A percentile compares a stretch with the other conserved stretches of the same genome.
These are phyloP conservation scores for Salvia rosmarinus DNA, from an alignment of 257 asterid species.

Conservation along the genomic window DNA sequence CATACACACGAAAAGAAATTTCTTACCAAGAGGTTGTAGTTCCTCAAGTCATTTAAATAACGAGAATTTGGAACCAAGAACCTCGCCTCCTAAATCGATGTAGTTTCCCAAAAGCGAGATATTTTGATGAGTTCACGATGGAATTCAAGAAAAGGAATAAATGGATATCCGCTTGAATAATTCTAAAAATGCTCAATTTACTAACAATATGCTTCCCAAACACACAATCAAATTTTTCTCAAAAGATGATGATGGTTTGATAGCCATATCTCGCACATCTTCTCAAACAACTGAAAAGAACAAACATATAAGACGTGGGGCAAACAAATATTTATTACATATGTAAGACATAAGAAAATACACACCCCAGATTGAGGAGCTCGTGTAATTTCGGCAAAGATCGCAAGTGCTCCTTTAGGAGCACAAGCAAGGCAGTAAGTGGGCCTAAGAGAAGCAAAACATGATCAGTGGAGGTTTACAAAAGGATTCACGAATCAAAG, in stretches of 20 bases:
- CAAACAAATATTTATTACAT: slow-evolving; percentile 23
- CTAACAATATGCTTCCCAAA: slow-evolving; percentile 76
- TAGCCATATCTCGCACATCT: slow-evolving; percentile 68
- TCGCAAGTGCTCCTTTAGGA: slow-evolving; percentile 79
- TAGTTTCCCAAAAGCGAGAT: slow-evolving; percentile 74
- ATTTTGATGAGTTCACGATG: slow-evolving; percentile 55
- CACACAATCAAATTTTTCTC: slow-evolving; percentile 65
- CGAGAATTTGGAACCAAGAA: slow-evolving; percentile 72
- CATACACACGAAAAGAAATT: slow-evolving; percentile 14
- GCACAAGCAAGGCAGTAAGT: slow-evolving; percentile 89
- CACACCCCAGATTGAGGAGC: slow-evolving; percentile 74
- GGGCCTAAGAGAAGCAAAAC: slow-evolving; percentile 60
- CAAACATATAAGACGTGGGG: slow-evolving; percentile 24
- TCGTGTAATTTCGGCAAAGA: slow-evolving; percentile 87
- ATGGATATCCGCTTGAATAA: slow-evolving; percentile 30
- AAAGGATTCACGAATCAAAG: slow-evolving; percentile 3
- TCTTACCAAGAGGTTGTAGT: slow-evolving; percentile 88
- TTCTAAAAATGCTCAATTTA: slow-evolving; percentile 28
- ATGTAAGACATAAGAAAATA: slow-evolving; percentile 32
- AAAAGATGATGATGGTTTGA: slow-evolving; percentile 70
- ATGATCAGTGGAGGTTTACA: slow-evolving; percentile 26
- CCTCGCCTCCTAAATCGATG: slow-evolving; percentile 59
- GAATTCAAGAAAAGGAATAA: slow-evolving; percentile 29
- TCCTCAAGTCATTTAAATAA: slow-evolving; percentile 93
- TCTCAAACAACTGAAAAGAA: slow-evolving; percentile 73